Evolutionary conservation across 2,329 filamentous ascomycete species (phyloP).

Genomic region (Ploettnerulaceae sp.): DNA sequence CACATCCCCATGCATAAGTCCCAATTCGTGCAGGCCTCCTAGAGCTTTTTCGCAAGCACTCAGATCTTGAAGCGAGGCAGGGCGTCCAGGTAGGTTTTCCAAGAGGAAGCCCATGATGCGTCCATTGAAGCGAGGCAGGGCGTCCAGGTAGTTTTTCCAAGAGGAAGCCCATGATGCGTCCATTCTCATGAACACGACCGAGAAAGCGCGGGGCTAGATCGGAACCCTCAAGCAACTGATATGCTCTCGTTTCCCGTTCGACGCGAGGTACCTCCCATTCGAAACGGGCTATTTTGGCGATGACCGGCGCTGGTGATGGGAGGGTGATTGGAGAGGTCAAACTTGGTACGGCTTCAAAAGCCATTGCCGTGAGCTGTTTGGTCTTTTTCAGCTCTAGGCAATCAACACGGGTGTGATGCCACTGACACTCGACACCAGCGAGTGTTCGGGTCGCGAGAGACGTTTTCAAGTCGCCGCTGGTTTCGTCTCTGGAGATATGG

Average conservation of each 20-base stretch:
- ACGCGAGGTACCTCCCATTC: neutral
- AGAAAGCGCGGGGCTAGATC: slow-evolving; percentile 26
- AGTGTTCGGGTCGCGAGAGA: neutral
- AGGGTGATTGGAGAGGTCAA: neutral
- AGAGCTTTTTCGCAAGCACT: neutral
- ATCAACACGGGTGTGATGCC: neutral
- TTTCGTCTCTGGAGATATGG: neutral
- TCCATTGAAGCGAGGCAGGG: slow-evolving; percentile 26
- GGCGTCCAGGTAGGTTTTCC: slow-evolving; percentile 23
- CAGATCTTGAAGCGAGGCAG: slow-evolving; percentile 26
- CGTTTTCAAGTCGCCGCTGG: neutral
- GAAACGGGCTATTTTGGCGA: neutral
- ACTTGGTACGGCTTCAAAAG: neutral
- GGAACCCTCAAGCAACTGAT: slow-evolving; percentile 4
- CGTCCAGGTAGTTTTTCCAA: slow-evolving; percentile 29
- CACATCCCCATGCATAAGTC: slow-evolving; percentile 36
- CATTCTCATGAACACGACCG: slow-evolving; percentile 30
- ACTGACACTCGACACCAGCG: neutral
- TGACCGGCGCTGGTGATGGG: neutral
- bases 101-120: slow-evolving; percentile 31
- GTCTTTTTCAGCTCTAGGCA: neutral
- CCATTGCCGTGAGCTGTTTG: neutral
- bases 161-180: slow-evolving; percentile 31
- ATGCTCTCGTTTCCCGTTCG: slow-evolving; percentile 1
- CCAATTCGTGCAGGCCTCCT: slow-evolving; percentile 32